Evolutionary conservation across 345 rosid genomes (phyloP), one percentile per base, ranked within the genome.

Genomic region (Cochlearia excelsa): DNA sequence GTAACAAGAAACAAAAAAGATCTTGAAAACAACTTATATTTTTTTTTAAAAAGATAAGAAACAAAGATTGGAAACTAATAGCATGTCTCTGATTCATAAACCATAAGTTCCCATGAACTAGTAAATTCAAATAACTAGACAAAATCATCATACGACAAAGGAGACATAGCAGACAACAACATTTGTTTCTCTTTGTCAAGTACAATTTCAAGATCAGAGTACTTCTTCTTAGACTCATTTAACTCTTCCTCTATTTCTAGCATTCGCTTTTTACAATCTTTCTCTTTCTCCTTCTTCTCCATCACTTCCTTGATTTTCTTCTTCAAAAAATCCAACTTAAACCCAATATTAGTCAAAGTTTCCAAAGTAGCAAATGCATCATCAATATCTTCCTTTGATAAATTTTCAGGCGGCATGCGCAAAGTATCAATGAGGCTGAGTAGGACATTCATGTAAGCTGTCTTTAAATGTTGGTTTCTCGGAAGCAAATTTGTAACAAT

Each of bases 241-340:
- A 68, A 46, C 16, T 68, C 56, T 38, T 52, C 49, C 23, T 53
- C 72, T 28, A 68, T 68, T n/a, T 46, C 61, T 10, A 38, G 29
- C 7, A 71, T 2, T 46, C 26, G 3, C 26, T 52, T 23, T 30
- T 33, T 41, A 59, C 5, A 0, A 31, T 9, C 30, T 40, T 47
- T 41, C 35, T 40, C 51, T 3, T 38, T 71, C 6, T 45, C 53
- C 57, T 59, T 46, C 37, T 48, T 62, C 26, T 54, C 46, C 23
- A 28, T 10, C 2, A 71, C 35, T 3, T 59, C 58, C 42, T 46
- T 57, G 35, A 71, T 16, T 39, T 53, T 71, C 47, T 52, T 54
- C 47, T 65, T 63, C 41, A 65, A 34, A 71, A 67, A 71, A 54
- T 65, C 71, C 53, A 71, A 26, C 30, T 71, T 35, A 54, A 65